Evolutionary conservation across 805 yeast genomes (phyloP), one percentile per base, ranked within the genome.

Genomic region (Ogataea sp.): DNA sequence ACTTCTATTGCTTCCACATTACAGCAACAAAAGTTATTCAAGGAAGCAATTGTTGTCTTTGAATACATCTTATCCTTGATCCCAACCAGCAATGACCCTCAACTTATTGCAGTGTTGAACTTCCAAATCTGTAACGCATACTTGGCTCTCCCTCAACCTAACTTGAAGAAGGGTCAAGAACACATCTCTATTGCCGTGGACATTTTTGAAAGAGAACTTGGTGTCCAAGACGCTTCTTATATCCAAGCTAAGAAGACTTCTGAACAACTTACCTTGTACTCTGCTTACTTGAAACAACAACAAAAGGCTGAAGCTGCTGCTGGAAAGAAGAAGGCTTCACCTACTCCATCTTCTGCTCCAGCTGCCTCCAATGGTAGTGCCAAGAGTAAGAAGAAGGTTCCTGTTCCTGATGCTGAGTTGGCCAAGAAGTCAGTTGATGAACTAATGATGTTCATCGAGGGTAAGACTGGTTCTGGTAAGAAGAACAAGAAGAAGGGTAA

Each of bases 401-500:
- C 58, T 20, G 49, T 56, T 32, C 59, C 70, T 29, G 66, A 70
- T 48, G 77, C 83, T 15, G 74, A 72, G 27, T 66, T 83, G 44
- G 80, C 83, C 7, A 62, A 67, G 39, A 72, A 79, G 58, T 76
- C 86, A 16, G 72, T 84, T 39, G 90, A 82, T 39, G 94, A 83
- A 43, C 69, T 85, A 43, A 64, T 85, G 61, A 68, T 70, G 43
- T 85, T 77, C 53, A 81, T 85, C 52, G 82, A 80, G 56, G 90
- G 90, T 38, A 38, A 44, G 13, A 39, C 49, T 18, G 43, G 48
- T 18, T 43, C 56, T 15, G 58, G 58, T 37, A 54, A 55, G 43
- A 51, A 46, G 39, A 55, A 56, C 44, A 49, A 50, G 38, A 53
- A 50, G 31, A 44, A 40, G 17, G 26, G 39, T 11, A 48, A 55